phyloP scores from a whole-genome alignment of 345 rosid species.

The Gynandropsis gynandra region DNA sequence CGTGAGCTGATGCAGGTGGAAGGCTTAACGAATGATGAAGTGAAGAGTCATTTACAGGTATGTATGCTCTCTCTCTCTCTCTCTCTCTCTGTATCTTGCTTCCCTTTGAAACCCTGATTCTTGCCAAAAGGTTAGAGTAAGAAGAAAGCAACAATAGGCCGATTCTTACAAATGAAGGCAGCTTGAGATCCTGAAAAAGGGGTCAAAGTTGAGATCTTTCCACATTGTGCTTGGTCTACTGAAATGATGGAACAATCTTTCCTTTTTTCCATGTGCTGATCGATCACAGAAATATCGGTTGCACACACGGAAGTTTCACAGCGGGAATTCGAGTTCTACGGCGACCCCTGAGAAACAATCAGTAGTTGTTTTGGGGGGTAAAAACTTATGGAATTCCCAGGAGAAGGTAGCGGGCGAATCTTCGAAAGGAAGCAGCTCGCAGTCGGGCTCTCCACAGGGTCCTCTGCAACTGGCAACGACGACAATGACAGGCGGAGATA shows the following conservation, averaged over 20 bases:
- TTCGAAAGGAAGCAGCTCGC: constrained; percentile 44
- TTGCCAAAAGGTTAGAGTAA: constrained; percentile 2
- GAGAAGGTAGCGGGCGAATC: constrained; percentile 42
- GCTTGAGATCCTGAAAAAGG: too few relatives aligned
- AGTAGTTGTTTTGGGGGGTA: constrained; percentile 43
- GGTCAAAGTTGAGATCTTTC: constrained; percentile 1
- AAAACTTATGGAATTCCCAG: constrained; percentile 49
- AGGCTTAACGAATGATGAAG: constrained; percentile 96
- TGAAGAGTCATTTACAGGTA: constrained; percentile 97
- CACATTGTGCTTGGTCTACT: not conserved
- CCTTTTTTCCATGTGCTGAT: not conserved
- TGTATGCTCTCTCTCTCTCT: not conserved
- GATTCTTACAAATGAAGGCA: not conserved
- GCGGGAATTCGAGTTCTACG: constrained; percentile 18
- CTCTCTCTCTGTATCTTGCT: not conserved
- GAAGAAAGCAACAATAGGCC: constrained; percentile 1
- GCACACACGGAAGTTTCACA: constrained; percentile 42
- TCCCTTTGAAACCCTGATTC: constrained; percentile 11
- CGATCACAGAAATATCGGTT: constrained; percentile 73
- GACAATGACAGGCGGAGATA: constrained; percentile 52
- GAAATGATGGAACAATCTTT: constrained; percentile 16
- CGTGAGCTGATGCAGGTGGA: constrained; percentile 92
- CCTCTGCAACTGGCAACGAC: constrained; percentile 55
- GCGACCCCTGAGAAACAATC: constrained; percentile 42
- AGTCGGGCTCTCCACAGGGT: constrained; percentile 74